phyloP scores from a whole-genome alignment of 257 asterid species.

The Plectranthus barbatus region DNA sequence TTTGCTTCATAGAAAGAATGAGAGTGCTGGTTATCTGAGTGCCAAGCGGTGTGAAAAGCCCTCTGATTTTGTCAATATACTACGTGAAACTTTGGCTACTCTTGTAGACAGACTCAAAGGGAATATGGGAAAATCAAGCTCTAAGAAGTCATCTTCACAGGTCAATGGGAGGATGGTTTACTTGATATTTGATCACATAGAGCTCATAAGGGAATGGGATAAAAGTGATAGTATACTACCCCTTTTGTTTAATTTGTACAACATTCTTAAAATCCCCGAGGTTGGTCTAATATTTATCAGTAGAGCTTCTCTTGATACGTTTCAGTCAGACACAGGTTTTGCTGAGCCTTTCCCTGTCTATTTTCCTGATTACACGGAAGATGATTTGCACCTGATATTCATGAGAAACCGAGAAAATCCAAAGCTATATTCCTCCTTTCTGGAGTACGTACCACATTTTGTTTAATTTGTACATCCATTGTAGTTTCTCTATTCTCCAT shows the following conservation, averaged over 20 bases:
- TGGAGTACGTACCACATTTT: conserved; percentile 49
- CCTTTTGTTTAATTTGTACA: conserved; percentile 61
- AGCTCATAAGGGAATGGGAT: conserved; percentile 73
- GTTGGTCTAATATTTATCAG: conserved; percentile 80
- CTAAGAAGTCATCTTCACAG: conserved; percentile 37
- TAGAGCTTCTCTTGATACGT: conserved; percentile 63
- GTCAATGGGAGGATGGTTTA: conserved; percentile 70
- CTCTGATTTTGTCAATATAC: conserved; percentile 71
- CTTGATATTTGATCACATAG: conserved; percentile 71
- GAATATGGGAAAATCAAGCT: conserved; percentile 32
- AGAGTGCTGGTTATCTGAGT: conserved; percentile 56
- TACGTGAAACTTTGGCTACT: conserved; percentile 57
- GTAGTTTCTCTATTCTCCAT: not conserved
- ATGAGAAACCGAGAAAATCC: conserved; percentile 51
- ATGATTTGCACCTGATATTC: conserved; percentile 64
- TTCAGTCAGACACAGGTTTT: conserved; percentile 64
- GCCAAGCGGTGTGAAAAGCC: conserved; percentile 78
- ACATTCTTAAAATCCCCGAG: conserved; percentile 66
- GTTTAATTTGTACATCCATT: not conserved
- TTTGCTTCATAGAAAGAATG: conserved; percentile 66
- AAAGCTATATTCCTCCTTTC: conserved; percentile 73
- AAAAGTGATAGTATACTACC: conserved; percentile 46
- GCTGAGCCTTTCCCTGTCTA: conserved; percentile 65
- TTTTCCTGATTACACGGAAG: conserved; percentile 81
- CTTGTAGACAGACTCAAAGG: conserved; percentile 42